Evolutionary conservation across 371 early-diverging fungal species (phyloP), one percentile per base, ranked within the genome.

Genomic region (Capniomyces stellatus): DNA sequence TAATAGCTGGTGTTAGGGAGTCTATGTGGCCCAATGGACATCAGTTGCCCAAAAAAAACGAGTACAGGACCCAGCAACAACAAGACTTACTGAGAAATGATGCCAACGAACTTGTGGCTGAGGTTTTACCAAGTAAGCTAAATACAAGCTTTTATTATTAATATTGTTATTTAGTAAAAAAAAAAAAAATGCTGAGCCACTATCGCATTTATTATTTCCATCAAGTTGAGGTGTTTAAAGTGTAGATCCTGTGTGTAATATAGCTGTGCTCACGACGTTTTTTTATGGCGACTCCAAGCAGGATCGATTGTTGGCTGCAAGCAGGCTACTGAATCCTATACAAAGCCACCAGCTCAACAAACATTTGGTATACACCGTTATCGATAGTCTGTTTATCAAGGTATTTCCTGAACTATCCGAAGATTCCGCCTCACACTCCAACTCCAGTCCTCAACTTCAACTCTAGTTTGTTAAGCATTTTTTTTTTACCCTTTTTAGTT

Each of bases 311-410:
- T 25, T 60, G 41, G 67, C 67, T 1, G 64, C 67, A 1, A 57
- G 54, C 41, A 46, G 61, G 19, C 64, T 66, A n/a, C 52, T 66
- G 8, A 63, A 60, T 29, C 67, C 67, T 10, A 58, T 66, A 41
- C 66, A 66, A 57, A 66, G 66, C 31, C 60, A 58, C 3, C 67
- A 66, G 55, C 58, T 66, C 28, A 66, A 66, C 54, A 66, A 66
- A 58, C 66, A 66, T 43, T 29, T 66, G 44, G 49, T 67, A 22
- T 66, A 66, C 58, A 66, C 53, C 55, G 30, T 67, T 4, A 46
- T 66, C n/a, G 67, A 66, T 27, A 52, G 62, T 1, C 39, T 66
- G 56, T 56, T 66, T 41, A 62, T 60, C 31, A 60, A 67, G 30
- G 59, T 66, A 24, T 64, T 60, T 12, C 67, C 67, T 6, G 67